Conservation (phyloP, 345 rosid species). For the Pistacia atlantica region DNA sequence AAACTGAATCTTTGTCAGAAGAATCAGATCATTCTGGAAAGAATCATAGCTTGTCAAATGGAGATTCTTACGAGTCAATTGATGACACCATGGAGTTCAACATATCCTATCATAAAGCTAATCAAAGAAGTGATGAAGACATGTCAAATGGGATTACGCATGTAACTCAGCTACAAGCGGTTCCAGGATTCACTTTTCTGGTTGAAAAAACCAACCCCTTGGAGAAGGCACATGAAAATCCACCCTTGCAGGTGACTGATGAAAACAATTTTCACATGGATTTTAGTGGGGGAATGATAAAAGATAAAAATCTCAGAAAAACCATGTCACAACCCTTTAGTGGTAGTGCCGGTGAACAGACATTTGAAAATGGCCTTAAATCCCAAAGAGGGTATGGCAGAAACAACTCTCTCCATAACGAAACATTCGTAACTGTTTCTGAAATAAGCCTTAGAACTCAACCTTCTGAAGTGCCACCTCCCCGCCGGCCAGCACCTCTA, state of each 20-base stretch:
- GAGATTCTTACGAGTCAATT: conserved; percentile 56
- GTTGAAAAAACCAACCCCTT: conserved; percentile 49
- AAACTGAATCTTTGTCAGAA: conserved; percentile 58
- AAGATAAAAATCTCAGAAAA: conserved; percentile 45
- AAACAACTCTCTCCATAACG: conserved; percentile 42
- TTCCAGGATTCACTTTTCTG: conserved; percentile 57
- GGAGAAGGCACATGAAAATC: conserved; percentile 31
- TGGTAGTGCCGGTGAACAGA: conserved; percentile 24
- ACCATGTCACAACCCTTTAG: conserved; percentile 40
- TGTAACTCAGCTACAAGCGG: conserved; percentile 42
- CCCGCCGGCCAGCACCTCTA: conserved; percentile 74
- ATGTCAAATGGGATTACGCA: conserved; percentile 52
- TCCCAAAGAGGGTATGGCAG: conserved; percentile 36
- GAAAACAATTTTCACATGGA: conserved; percentile 34
- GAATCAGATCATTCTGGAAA: conserved; percentile 59
- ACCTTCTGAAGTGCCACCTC: conserved; percentile 87
- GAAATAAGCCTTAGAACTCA: conserved; percentile 76
- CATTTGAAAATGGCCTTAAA: conserved; percentile 37
- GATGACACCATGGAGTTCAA: conserved; percentile 63
- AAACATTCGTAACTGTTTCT: conserved; percentile 68
- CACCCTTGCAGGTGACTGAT: conserved; percentile 29
- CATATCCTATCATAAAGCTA: conserved; percentile 69
- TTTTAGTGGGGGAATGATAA: conserved; percentile 30
- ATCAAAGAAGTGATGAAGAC: conserved; percentile 35
- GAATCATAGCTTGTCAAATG: conserved; percentile 52